Percentiles rank a stretch among this genome's conserved stretches.
Conservation (phyloP, 257 asterid species). For the Ajuga chamaepitys region DNA sequence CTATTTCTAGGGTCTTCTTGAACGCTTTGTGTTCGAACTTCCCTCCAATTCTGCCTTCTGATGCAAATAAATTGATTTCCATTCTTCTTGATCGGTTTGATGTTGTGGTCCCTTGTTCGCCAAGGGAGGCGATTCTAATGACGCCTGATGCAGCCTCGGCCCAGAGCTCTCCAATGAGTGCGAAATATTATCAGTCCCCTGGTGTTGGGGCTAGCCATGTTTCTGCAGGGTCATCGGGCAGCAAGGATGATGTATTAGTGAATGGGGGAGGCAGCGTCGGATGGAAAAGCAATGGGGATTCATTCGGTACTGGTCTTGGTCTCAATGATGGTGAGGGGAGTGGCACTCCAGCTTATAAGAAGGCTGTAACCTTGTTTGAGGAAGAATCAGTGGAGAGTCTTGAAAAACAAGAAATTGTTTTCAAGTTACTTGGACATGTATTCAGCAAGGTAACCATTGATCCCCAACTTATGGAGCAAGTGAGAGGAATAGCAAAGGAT, state of each 20-base stretch:
- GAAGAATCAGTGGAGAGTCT: constrained; percentile 70
- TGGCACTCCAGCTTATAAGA: constrained; percentile 33
- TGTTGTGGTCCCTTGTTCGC: constrained; percentile 43
- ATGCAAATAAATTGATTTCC: constrained; percentile 59
- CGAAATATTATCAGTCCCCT: constrained; percentile 44
- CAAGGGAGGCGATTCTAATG: constrained; percentile 28
- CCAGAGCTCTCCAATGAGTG: constrained; percentile 56
- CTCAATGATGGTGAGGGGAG: constrained; percentile 36
- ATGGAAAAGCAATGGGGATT: constrained; percentile 67
- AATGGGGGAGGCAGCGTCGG: constrained; percentile 45
- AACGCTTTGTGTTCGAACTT: constrained; percentile 56
- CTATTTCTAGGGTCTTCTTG: constrained; percentile 48
- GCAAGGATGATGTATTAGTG: constrained; percentile 31
- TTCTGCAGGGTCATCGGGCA: constrained; percentile 37
- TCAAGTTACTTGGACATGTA: constrained; percentile 57
- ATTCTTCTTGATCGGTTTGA: constrained; percentile 66
- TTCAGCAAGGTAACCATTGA: constrained; percentile 56
- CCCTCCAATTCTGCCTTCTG: constrained; percentile 64
- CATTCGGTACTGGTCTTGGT: constrained; percentile 26
- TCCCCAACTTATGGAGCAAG: constrained; percentile 62
- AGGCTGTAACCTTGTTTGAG: constrained; percentile 44
- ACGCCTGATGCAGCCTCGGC: constrained; percentile 41
- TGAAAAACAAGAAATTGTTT: constrained; percentile 69
- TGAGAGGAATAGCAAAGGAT: constrained; percentile 59
- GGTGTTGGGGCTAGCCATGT: constrained; percentile 24